Evolutionary conservation across 2,329 filamentous ascomycete genomes (phyloP), one percentile per base, ranked within the genome.

Genomic region (Talaromyces sp.): DNA sequence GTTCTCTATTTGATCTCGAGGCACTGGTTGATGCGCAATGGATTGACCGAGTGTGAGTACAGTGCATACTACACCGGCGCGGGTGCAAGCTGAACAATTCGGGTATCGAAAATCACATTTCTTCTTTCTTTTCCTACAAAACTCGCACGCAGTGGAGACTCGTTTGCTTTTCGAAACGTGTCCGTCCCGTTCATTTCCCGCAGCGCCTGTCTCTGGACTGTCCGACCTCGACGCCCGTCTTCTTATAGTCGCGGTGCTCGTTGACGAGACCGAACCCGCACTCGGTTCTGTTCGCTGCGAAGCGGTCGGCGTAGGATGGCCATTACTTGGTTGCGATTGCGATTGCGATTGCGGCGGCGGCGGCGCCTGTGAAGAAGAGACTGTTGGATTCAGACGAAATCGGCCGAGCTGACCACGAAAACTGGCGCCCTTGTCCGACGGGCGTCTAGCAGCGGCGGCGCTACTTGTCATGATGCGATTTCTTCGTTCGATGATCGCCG

Each of bases 31-130:
- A 65, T 68, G 76, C 47, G 75, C 74, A 66, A 77, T 72, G 64
- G 76, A 75, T 11, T 76, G 74, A 4, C 76, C 76, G 10, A 75
- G 75, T 1, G 76, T 75, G 19, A 76, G 75, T 31, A 78, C 75
- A 37, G 76, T 78, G 64, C 76, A 78, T 54, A 76, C 75, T 27
- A 78, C 76, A n/a, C 76, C 75, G 43, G 76, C 76, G 56, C 76
- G 75, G 14, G 74, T 75, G 62, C 76, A 78, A 19, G 76, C 76
- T 33, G 75, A 77, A 62, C 76, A 78, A 65, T 78, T 78, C 35
- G 76, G 76, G 59, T 78, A 78, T 48, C 75, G 75, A 60, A 78
- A 78, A 65, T 78, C 76, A 66, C 76, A 78, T 72, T 78, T 78
- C 68, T 78, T 78, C 69, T 78, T 78, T 8, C 76, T 69, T 64